Evolutionary conservation across 345 rosid genomes (phyloP), one percentile per base, ranked within the genome.

Genomic region (Theobroma cacao): DNA sequence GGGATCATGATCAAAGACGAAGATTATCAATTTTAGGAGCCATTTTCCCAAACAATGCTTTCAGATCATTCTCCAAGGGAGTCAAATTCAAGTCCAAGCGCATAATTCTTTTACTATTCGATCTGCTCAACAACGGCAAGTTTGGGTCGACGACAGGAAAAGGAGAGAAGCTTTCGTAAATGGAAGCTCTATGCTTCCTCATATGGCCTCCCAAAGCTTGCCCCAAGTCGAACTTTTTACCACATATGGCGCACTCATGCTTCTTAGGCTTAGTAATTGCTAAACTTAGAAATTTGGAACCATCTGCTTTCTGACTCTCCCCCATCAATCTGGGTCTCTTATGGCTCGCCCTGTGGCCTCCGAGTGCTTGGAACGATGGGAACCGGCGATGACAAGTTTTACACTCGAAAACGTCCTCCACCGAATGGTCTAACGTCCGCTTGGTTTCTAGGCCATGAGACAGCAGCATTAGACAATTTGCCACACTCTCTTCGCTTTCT

Each of bases 201-300:
- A 91, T 90, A 68, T 91, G 95, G 71, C 93, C 95, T n/a, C 93
- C 95, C 75, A 91, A 76, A 80, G 96, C 94, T 77, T 92, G 94
- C n/a, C 96, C 96, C 52, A 82, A 30, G 13, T 82, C 79, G 48
- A 92, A 92, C 78, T 84, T 79, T 48, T 84, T 85, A 17, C 94
- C 87, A 36, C 96, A 92, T n/a, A 88, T 86, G 0, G 86, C 74
- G 78, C 96, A 92, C 48, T 88, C 82, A 20, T 90, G 96, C 72
- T 30, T n/a, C 77, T 83, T 86, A 0, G 82, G 68, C 68, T 80
- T 82, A 38, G 28, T 7, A 41, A 41, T 76, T 13, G 59, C 60
- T 38, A 33, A 31, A 50, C 67, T 36, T 53, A 10, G 40, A 53
- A 68, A 77, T 24, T 26, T 45, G 4, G 73, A 14, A 43, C 15